phyloP scores from a whole-genome alignment of 1,284 basidiomycete genomes.

The Melanopsichium pennsylvanicum region DNA sequence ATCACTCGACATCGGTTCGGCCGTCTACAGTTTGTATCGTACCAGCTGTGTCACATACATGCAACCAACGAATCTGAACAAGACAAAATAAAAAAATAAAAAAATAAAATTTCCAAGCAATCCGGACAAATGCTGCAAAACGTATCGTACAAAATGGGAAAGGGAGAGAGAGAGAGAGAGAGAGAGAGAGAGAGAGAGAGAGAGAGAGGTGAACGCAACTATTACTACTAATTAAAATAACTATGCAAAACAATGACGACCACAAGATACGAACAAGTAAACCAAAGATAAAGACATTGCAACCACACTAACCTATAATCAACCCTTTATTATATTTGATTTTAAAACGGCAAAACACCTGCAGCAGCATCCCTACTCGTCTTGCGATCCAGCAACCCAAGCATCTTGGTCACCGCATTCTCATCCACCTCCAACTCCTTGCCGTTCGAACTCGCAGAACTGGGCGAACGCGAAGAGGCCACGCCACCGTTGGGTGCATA shows the following conservation, averaged over 20 bases:
- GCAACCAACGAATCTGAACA: background rate
- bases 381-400: conserved; percentile 50
- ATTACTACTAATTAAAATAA: background rate
- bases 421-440: conserved; percentile 50
- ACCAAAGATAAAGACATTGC: too few species aligned
- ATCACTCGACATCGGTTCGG: too few species aligned
- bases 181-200: conserved; percentile 4
- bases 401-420: conserved; percentile 45
- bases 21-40: too few species aligned
- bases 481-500: conserved; percentile 32
- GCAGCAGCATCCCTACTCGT: conserved; percentile 18
- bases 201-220: conserved; percentile 9
- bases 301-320: too few species aligned
- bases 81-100: background rate
- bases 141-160: background rate
- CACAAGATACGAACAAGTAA: background rate
- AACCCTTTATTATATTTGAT: too few species aligned
- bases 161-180: background rate
- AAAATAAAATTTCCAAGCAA: background rate
- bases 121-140: too few species aligned
- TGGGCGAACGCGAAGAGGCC: conserved; percentile 7
- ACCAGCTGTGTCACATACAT: too few species aligned
- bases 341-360: conserved; percentile 17
- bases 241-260: conserved; percentile 5
- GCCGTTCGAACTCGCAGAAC: too few species aligned